phyloP scores from a whole-genome alignment of 2,329 filamentous ascomycete genomes.

The Penicillium sclerotiorum region DNA sequence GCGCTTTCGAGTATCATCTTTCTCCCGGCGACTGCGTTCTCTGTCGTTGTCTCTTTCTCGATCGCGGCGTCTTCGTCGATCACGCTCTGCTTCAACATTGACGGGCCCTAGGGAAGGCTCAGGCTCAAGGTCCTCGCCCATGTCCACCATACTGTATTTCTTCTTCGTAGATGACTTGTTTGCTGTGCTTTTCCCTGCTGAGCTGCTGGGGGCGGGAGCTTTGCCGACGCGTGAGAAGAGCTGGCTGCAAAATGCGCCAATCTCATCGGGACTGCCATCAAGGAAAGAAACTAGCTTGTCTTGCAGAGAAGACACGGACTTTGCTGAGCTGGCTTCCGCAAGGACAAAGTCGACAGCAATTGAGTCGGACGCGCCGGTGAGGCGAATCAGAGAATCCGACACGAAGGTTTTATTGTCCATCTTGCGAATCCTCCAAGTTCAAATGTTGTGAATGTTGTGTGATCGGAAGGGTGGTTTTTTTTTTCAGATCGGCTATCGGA shows the following conservation, averaged over 20 bases:
- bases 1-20: conserved; percentile 43
- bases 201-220: conserved; percentile 20
- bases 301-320: conserved; percentile 50
- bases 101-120: conserved; percentile 34
- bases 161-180: conserved; percentile 45
- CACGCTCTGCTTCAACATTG: conserved; percentile 42
- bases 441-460: no score
- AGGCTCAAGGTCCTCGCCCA: conserved; percentile 51
- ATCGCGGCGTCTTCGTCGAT: conserved; percentile 30
- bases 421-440: conserved; percentile 9
- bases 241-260: conserved; percentile 52
- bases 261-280: conserved; percentile 51
- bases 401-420: conserved; percentile 47
- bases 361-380: conserved; percentile 59
- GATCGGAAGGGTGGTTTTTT: not conserved
- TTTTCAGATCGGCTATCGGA: not conserved
- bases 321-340: conserved; percentile 55
- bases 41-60: conserved; percentile 26
- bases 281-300: conserved; percentile 57
- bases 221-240: conserved; percentile 42
- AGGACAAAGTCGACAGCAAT: conserved; percentile 61
- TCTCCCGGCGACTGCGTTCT: conserved; percentile 32
- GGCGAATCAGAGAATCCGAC: conserved; percentile 56
- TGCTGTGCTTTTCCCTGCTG: conserved; percentile 14
- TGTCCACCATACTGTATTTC: conserved; percentile 57